Percentiles rank a stretch among this genome's conserved stretches.
Conservation (phyloP, 768 basidiomycete species). For the Collybiopsis luxurians region DNA sequence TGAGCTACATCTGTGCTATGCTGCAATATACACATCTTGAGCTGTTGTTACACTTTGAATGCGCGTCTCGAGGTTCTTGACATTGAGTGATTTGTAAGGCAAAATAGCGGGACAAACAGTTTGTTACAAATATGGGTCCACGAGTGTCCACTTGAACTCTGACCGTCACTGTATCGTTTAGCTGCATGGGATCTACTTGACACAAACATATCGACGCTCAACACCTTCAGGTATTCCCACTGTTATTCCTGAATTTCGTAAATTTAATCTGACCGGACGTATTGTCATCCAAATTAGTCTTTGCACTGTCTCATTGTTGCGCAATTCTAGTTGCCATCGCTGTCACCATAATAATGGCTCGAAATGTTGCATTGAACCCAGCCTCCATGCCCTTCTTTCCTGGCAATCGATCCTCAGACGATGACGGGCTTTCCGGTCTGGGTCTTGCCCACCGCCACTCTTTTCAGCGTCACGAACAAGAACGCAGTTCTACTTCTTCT, state of each 20-base stretch:
- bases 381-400: constrained; percentile 86
- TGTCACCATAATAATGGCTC: constrained; percentile 53
- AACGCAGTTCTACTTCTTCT: constrained; percentile 52
- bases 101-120: background rate
- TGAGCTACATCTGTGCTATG: no score
- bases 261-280: constrained; percentile 3
- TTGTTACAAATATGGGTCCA: background rate
- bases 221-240: no score
- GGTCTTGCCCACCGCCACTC: constrained; percentile 41
- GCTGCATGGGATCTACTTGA: constrained; percentile 44
- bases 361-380: constrained; percentile 76
- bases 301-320: constrained; percentile 16
- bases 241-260: no score
- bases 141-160: background rate
- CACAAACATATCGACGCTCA: constrained; percentile 13
- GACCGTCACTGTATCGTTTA: background rate
- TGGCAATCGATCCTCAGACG: constrained; percentile 55
- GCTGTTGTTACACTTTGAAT: no score
- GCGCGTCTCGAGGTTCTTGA: no score
- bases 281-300: constrained; percentile 8
- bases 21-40: no score
- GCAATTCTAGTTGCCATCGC: constrained; percentile 28
- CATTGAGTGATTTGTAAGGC: constrained; percentile 5
- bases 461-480: constrained; percentile 42
- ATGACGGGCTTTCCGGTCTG: constrained; percentile 45